phyloP scores from a whole-genome alignment of 2,329 filamentous ascomycete genomes.

The Myriangium duriaei region DNA sequence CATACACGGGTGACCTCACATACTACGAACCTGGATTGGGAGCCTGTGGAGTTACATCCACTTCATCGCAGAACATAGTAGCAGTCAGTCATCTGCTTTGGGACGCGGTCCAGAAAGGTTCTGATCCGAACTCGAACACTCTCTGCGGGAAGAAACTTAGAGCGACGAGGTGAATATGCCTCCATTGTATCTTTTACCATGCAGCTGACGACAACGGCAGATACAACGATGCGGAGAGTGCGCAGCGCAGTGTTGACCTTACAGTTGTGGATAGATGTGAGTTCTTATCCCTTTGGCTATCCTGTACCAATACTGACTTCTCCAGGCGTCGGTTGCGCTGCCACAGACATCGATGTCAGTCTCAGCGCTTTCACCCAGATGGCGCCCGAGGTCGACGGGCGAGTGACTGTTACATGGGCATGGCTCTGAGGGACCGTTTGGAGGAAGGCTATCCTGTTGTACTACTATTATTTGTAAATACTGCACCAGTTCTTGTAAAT shows the following conservation, averaged over 20 bases:
- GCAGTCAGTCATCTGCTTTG: conserved; percentile 57
- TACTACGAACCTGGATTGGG: conserved; percentile 57
- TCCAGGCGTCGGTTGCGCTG: conserved; percentile 27
- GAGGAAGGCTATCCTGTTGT: conserved; percentile 1
- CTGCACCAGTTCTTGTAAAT: background rate
- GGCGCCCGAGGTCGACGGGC: conserved; percentile 5
- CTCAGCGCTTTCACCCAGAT: conserved; percentile 29
- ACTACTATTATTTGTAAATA: conserved; percentile 1
- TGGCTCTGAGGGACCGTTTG: conserved; percentile 1
- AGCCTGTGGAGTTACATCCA: conserved; percentile 52
- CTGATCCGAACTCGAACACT: conserved; percentile 49
- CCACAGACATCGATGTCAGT: conserved; percentile 39
- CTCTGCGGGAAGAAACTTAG: conserved; percentile 57
- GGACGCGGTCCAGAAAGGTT: conserved; percentile 37
- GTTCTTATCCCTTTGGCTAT: background rate
- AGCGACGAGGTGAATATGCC: conserved; percentile 35
- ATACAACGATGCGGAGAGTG: conserved; percentile 30
- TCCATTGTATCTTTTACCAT: background rate
- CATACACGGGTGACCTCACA: conserved; percentile 52
- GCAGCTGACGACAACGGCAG: conserved; percentile 1
- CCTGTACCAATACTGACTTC: conserved; percentile 3
- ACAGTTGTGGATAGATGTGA: conserved; percentile 56
- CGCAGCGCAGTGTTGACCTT: conserved; percentile 42
- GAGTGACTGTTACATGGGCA: conserved; percentile 7
- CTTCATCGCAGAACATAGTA: conserved; percentile 46